phyloP scores from a whole-genome alignment of 306 rosid genomes.

The Cicer cuneatum region DNA sequence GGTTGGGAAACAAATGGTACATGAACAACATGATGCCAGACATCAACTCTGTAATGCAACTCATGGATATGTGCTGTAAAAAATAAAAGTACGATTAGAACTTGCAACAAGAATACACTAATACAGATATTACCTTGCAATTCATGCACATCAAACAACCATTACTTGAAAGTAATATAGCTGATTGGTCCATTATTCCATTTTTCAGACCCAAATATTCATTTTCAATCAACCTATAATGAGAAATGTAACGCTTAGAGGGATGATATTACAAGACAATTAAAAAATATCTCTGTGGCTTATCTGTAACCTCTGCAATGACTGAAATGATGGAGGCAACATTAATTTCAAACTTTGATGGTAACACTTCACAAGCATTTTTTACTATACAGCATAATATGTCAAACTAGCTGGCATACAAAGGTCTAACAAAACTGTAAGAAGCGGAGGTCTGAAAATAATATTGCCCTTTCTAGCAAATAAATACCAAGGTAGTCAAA shows the following conservation, averaged over 20 bases:
- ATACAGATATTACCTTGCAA: slow-evolving; percentile 79
- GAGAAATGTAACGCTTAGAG: slow-evolving; percentile 34
- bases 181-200: slow-evolving; percentile 98
- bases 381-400: slow-evolving; percentile 12
- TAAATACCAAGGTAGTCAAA: slow-evolving; percentile 27
- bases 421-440: slow-evolving; percentile 9
- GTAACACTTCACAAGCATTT: slow-evolving; percentile 33
- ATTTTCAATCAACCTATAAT: slow-evolving; percentile 85
- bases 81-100: slow-evolving; percentile 8
- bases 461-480: slow-evolving; percentile 20
- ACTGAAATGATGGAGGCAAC: slow-evolving; percentile 36
- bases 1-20: slow-evolving; percentile 37
- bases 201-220: slow-evolving; percentile 91
- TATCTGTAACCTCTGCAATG: slow-evolving; percentile 8
- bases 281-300: slow-evolving; percentile 15
- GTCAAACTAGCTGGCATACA: slow-evolving; percentile 21
- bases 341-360: slow-evolving; percentile 26
- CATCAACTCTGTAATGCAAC: slow-evolving; percentile 31
- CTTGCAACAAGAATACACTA: slow-evolving; percentile 3
- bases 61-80: slow-evolving; percentile 17
- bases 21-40: slow-evolving; percentile 38
- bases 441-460: slow-evolving; percentile 5
- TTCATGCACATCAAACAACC: slow-evolving; percentile 93
- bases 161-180: slow-evolving; percentile 82
- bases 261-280: slow-evolving; percentile 29